Base-by-base conservation (phyloP, 1,139 yeast species). In the Entelexis sorbosivorans region DNA sequence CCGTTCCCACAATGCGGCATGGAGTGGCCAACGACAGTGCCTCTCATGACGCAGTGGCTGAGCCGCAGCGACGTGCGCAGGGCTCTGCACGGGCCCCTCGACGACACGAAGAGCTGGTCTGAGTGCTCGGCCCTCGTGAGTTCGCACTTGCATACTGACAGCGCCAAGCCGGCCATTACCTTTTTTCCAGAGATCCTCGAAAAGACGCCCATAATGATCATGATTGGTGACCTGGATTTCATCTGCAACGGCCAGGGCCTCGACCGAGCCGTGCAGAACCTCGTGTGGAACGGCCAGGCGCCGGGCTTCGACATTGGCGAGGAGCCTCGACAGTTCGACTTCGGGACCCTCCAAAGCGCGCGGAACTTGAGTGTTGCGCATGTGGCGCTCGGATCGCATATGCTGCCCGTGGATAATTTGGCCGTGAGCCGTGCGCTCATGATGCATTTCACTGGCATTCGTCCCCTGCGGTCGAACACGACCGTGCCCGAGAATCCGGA, bases 381-480 rank as follows among this genome's bases (percentile, higher is more conserved):
- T 56, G 78, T 89, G 2, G 78, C 70, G 63, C 78, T 86, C 60
- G 78, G 95, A 0, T 82, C 94, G 5, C 98, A 91, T 64, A 91
- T 91, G 99, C 95, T 89, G 22, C 95, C 98, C 1, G 83, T 78
- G 60, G 97, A 91, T 63, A 68, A 77, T 50, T 86, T 95, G 0
- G 22, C 36, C 11, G 50, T 48, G 31, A 53, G 58, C n/a, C 47
- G 53, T 5, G 47, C 48, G 14, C 38, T 91, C 63, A 52, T 69
- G 39, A 61, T 68, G 52, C 60, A 63, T 17, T 68, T 71, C 55
- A 53, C 64, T 5, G 52, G 54, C 3, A 22, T 56, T 11, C 6
- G 9, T 11, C 20, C 26, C 3, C 20, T 42, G 26, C 11, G 16
- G 11, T 10, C 36, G 2, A 19, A 46, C 56, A 9, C 14, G 5